Evolutionary conservation across 2,329 filamentous ascomycete genomes (phyloP).

Genomic region (Thelonectria discophora): DNA sequence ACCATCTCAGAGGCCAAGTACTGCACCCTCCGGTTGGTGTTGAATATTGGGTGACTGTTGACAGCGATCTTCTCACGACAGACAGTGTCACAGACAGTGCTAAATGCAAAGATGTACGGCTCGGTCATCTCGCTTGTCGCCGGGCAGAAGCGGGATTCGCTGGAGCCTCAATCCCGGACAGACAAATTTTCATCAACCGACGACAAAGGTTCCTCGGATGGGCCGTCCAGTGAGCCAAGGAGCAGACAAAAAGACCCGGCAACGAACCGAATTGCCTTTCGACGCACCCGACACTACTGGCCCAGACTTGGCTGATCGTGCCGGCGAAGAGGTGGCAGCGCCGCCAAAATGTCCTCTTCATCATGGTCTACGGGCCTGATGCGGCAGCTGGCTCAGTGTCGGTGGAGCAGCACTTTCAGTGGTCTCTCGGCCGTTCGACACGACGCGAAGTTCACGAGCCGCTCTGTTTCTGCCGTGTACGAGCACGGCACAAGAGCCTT

Average conservation of each 20-base stretch:
- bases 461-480: conserved; percentile 14
- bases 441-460: conserved; percentile 16
- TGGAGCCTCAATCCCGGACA: conserved; percentile 24
- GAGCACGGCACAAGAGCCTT: conserved; percentile 16
- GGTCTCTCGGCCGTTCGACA: conserved; percentile 34
- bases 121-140: conserved; percentile 38
- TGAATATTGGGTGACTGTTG: not conserved
- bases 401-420: conserved; percentile 40
- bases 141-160: conserved; percentile 32
- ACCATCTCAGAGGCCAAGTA: too few species aligned
- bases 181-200: conserved; percentile 33
- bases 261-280: conserved; percentile 1
- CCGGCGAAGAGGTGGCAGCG: conserved; percentile 33
- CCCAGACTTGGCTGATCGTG: conserved; percentile 39
- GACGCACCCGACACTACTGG: conserved; percentile 14
- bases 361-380: conserved; percentile 41
- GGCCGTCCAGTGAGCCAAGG: conserved; percentile 29
- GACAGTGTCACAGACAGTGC: conserved; percentile 17
- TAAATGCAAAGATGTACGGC: conserved; percentile 23
- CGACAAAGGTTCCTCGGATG: conserved; percentile 43
- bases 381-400: conserved; percentile 39
- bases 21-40: too few species aligned
- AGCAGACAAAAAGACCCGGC: conserved; percentile 29
- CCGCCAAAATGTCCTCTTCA: conserved; percentile 36
- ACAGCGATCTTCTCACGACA: conserved; percentile 9